Evolutionary conservation across 2,329 filamentous ascomycete species (phyloP).

Genomic region (Arthrobotrys iridis): DNA sequence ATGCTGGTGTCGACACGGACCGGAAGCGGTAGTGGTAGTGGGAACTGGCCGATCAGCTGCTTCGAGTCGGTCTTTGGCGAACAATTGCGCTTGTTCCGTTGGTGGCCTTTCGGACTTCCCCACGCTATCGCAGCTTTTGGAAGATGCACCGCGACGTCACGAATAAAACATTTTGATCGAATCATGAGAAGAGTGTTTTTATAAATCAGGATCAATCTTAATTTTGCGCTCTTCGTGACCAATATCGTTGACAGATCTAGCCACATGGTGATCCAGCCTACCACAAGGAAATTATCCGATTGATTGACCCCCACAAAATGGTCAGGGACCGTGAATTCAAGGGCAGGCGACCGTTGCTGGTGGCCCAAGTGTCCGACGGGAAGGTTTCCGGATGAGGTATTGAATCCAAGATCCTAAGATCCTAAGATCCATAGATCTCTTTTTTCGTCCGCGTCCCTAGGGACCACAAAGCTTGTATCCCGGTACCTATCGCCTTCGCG

Average conservation of each 20-base stretch:
- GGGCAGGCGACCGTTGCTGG: neutral
- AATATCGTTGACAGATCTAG: slow-evolving; percentile 36
- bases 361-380: slow-evolving; percentile 14
- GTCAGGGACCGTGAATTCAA: neutral
- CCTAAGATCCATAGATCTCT: slow-evolving; percentile 8
- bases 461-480: neutral
- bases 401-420: slow-evolving; percentile 1
- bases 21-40: slow-evolving; percentile 48
- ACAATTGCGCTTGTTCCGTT: slow-evolving; percentile 40
- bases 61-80: slow-evolving; percentile 44
- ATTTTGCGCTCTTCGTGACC: slow-evolving; percentile 32
- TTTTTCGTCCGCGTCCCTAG: neutral
- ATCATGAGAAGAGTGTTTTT: neutral
- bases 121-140: slow-evolving; percentile 19
- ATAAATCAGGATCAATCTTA: slow-evolving; percentile 42
- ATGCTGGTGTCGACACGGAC: slow-evolving; percentile 31
- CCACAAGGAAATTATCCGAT: slow-evolving; percentile 51
- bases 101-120: slow-evolving; percentile 24
- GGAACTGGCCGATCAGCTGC: slow-evolving; percentile 53
- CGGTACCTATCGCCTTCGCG: neutral
- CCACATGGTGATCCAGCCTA: slow-evolving; percentile 27
- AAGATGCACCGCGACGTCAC: slow-evolving; percentile 23
- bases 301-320: slow-evolving; percentile 35
- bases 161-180: slow-evolving; percentile 20
- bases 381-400: slow-evolving; percentile 11